Percentiles rank a stretch among this genome's conserved stretches.
Evolutionary conservation across 345 rosid genomes (phyloP).

Genomic region (Erucastrum elatum): DNA sequence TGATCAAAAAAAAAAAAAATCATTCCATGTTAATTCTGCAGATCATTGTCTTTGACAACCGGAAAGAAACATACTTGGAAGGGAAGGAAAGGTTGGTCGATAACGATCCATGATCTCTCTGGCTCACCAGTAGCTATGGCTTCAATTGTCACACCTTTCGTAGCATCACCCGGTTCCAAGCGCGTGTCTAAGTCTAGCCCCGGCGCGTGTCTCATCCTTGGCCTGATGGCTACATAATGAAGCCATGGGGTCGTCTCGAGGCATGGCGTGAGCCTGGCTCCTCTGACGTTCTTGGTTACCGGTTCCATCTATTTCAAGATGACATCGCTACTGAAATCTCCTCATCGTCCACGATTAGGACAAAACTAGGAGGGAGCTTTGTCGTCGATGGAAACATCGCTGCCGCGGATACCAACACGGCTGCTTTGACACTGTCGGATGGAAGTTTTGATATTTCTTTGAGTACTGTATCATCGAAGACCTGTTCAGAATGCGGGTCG

Average conservation of each 20-base stretch:
- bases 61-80: constrained; percentile 49
- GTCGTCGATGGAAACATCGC: constrained; percentile 53
- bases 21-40: constrained; percentile 28
- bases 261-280: constrained; percentile 67
- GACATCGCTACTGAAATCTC: constrained; percentile 34
- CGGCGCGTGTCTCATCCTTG: constrained; percentile 84
- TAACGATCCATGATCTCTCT: constrained; percentile 83
- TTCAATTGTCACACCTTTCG: constrained; percentile 89
- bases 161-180: constrained; percentile 73
- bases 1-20: too few species aligned
- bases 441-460: constrained; percentile 70
- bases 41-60: constrained; percentile 49
- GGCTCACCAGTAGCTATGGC: constrained; percentile 94
- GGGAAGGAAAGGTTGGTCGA: constrained; percentile 83
- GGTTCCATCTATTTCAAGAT: constrained; percentile 60
- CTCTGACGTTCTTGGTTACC: constrained; percentile 61
- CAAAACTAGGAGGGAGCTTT: constrained; percentile 69
- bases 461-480: constrained; percentile 45
- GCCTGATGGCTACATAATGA: constrained; percentile 69
- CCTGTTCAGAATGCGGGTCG: constrained; percentile 65
- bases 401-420: neutral
- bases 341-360: constrained; percentile 47
- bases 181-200: constrained; percentile 71
- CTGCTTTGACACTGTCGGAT: constrained; percentile 56
- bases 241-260: constrained; percentile 86